Percentiles rank a stretch among this genome's conserved stretches.
Conservation (phyloP, 2,329 filamentous ascomycete genomes). For the Stagonosporopsis rhizophila region DNA sequence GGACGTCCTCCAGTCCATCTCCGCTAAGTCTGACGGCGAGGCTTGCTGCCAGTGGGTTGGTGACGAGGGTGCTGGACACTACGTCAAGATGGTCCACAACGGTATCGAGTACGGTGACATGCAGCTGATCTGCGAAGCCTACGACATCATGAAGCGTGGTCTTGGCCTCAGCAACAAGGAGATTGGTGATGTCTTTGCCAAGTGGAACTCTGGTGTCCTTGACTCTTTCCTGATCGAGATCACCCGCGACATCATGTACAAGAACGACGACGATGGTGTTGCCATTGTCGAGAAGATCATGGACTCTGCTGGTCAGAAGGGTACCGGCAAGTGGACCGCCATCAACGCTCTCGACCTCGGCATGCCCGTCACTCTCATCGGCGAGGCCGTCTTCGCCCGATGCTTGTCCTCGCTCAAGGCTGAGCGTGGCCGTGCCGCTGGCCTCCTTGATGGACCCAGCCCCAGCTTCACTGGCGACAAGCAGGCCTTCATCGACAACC, state of each 20-base stretch:
- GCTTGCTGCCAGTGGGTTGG: conserved; percentile 99
- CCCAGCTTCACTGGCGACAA: conserved; percentile 88
- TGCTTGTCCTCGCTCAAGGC: conserved; percentile 94
- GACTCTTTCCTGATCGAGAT: conserved; percentile 99
- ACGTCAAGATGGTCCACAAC: conserved; percentile 99
- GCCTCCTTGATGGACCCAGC: conserved; percentile 77
- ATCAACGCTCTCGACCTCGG: conserved; percentile 98
- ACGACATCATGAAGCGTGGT: conserved; percentile 99
- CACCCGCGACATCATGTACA: conserved; percentile 98
- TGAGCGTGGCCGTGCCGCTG: conserved; percentile 84
- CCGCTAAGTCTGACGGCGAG: conserved; percentile 97
- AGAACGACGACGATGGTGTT: conserved; percentile 90
- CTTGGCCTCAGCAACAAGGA: conserved; percentile 89
- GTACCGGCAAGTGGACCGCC: conserved; percentile 99
- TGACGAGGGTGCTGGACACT: conserved; percentile 99
- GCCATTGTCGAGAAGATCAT: conserved; percentile 98
- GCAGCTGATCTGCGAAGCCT: conserved; percentile 99
- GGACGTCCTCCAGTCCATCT: conserved; percentile 97
- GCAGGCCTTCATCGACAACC: conserved; percentile 91
- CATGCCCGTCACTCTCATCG: conserved; percentile 97
- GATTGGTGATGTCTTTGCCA: conserved; percentile 90
- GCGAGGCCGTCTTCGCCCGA: conserved; percentile 93
- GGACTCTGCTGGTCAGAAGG: conserved; percentile 97
- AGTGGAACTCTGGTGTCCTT: conserved; percentile 98
- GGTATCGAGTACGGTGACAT: conserved; percentile 99